Percentiles rank a stretch among this genome's conserved stretches.
Evolutionary conservation across 2,329 filamentous ascomycete genomes (phyloP).

Genomic region (Diaporthe capsici): DNA sequence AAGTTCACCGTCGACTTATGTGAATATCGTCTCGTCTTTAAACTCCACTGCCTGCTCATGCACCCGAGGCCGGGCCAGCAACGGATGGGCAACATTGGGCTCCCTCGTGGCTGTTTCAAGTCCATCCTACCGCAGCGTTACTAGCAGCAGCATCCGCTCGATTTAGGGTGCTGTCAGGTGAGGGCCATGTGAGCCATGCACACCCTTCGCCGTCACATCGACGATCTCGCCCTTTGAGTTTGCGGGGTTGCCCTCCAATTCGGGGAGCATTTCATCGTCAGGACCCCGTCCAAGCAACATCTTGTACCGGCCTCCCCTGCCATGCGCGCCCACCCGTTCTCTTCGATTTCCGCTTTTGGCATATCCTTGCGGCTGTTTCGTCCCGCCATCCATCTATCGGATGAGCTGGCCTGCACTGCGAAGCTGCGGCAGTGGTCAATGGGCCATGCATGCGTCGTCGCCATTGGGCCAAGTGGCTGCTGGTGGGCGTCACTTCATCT

Average conservation of each 20-base stretch:
- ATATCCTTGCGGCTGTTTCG: conserved; percentile 31
- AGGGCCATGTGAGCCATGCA: not conserved
- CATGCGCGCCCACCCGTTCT: not conserved
- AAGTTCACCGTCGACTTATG: not conserved
- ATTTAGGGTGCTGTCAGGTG: conserved; percentile 15
- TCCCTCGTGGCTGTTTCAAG: conserved; percentile 21
- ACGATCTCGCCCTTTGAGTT: conserved; percentile 14
- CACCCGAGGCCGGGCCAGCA: not conserved
- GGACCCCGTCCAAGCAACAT: not conserved
- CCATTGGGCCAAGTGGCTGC: conserved; percentile 2
- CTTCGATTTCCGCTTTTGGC: conserved; percentile 20
- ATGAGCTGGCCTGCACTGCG: conserved; percentile 10
- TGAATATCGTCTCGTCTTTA: not conserved
- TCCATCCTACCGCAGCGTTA: conserved; percentile 16
- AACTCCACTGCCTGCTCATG: conserved; percentile 10
- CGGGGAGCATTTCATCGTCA: not conserved
- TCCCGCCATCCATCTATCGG: conserved; percentile 15
- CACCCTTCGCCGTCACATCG: conserved; percentile 10
- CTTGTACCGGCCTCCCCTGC: conserved; percentile 1
- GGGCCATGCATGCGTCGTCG: not conserved
- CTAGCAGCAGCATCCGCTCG: not conserved
- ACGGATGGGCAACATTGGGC: not conserved
- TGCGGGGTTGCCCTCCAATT: conserved; percentile 20
- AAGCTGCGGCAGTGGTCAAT: conserved; percentile 13
- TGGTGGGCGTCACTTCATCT: conserved; percentile 20